A percentile compares a stretch with the other conserved stretches of the same genome.
These are phyloP conservation scores for Phaeodactylum tricornutum DNA, from an alignment of 108 stramenopile genomes.

Conservation along the genomic window DNA sequence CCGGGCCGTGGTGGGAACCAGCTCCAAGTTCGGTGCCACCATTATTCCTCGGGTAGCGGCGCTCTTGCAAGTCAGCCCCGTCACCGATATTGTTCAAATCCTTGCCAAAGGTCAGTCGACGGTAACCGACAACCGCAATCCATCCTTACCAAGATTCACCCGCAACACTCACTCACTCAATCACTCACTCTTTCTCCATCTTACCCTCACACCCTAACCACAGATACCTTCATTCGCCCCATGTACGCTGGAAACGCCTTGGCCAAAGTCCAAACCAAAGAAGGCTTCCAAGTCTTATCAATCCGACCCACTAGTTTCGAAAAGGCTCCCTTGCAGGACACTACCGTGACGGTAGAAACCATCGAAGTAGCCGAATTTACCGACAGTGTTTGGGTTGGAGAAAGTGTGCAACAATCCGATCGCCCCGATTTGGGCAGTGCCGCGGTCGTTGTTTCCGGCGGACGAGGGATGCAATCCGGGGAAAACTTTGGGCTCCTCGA, in stretches of 20 bases:
- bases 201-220: not conserved
- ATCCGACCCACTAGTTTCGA: constrained; percentile 95
- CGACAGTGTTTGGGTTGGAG: constrained; percentile 54
- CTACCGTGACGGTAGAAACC: constrained; percentile 43
- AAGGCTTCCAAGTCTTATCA: constrained; percentile 68
- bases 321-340: constrained; percentile 73
- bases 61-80: constrained; percentile 72
- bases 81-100: constrained; percentile 90
- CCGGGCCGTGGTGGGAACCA: constrained; percentile 71
- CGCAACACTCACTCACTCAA: not conserved
- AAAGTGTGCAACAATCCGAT: constrained; percentile 72
- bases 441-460: constrained; percentile 89
- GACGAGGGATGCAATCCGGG: constrained; percentile 92
- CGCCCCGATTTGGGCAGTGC: constrained; percentile 92
- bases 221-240: constrained; percentile 91
- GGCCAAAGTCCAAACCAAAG: constrained; percentile 78
- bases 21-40: constrained; percentile 89
- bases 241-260: constrained; percentile 99
- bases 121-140: not conserved
- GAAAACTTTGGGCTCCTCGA: constrained; percentile 96
- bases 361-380: constrained; percentile 40
- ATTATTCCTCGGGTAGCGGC: constrained; percentile 94
- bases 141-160: not conserved
- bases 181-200: not conserved
- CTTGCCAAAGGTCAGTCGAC: constrained; percentile 57